These are phyloP conservation scores for Nowakowskiella sp. DNA, from an alignment of 192 early-diverging fungal genomes.

Conservation along the genomic window DNA sequence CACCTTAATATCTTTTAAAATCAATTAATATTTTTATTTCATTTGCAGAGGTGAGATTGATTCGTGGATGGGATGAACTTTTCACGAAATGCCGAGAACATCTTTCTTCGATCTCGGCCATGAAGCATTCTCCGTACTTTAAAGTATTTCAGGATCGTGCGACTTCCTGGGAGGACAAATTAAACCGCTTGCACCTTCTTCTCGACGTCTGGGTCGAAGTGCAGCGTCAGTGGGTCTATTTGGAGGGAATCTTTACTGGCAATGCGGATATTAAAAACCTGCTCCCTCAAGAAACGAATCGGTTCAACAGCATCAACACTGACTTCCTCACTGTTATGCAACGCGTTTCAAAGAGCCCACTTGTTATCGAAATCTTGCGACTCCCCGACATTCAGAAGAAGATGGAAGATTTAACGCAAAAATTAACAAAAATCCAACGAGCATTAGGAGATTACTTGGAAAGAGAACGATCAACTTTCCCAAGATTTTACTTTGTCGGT, in stretches of 20 bases:
- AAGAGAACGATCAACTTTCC: slow-evolving; percentile 91
- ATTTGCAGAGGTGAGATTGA: slow-evolving; percentile 69
- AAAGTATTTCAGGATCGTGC: slow-evolving; percentile 99
- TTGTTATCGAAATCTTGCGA: slow-evolving; percentile 88
- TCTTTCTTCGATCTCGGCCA: slow-evolving; percentile 87
- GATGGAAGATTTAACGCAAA: slow-evolving; percentile 87
- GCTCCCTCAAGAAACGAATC: slow-evolving; percentile 87
- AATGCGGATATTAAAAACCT: slow-evolving; percentile 96
- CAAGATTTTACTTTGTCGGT: slow-evolving; percentile 99
- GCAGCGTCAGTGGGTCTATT: slow-evolving; percentile 99
- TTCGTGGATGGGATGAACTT: slow-evolving; percentile 96
- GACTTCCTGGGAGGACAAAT: slow-evolving; percentile 86
- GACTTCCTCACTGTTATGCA: slow-evolving; percentile 99
- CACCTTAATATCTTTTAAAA: background rate
- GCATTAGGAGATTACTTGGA: slow-evolving; percentile 98
- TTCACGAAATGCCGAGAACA: slow-evolving; percentile 95
- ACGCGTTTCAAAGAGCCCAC: slow-evolving; percentile 97
- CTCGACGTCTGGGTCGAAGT: slow-evolving; percentile 99
- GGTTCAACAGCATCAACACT: slow-evolving; percentile 94
- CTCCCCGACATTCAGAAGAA: slow-evolving; percentile 92
- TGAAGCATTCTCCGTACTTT: slow-evolving; percentile 96
- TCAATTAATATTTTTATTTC: background rate
- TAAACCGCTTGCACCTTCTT: slow-evolving; percentile 89
- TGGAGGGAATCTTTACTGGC: slow-evolving; percentile 96
- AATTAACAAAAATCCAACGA: slow-evolving; percentile 93